Base-by-base conservation (phyloP, 2,329 filamentous ascomycete species). In the Fusarium foetens region DNA sequence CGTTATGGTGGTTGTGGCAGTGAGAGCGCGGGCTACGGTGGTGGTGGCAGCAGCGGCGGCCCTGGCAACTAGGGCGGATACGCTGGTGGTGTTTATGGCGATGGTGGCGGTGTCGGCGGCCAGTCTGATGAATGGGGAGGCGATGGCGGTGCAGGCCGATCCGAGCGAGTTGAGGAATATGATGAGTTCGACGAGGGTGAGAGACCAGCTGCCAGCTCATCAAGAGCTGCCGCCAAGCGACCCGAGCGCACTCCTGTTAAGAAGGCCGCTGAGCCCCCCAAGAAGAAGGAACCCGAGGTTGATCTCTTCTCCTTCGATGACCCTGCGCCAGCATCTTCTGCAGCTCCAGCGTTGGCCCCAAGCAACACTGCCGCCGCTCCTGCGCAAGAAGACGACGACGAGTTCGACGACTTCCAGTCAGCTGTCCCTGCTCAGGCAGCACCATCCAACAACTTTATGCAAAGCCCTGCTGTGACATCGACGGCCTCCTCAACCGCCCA, bases 401-500 rank as follows among this genome's bases (percentile, higher is more conserved):
- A 98, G 71, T 98, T 98, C 78, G 96, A 98, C 79, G 96, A 99
- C 79, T 98, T 98, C 86, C 94, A 97, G 81, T 97, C 94, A 25
- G 95, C 95, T 19, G 85, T 92, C 6, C 89, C 92, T 7, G 84
- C 89, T 31, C 81, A 82, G n/a, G 79, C 86, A 16, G 80, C 86
- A 72, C 74, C 84, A 78, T 77, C 82, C 25, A 74, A 66, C 54
- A 77, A 68, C 14, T 75, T 79, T 58, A 72, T 75, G 16, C 80
- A 82, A 84, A 76, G 87, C 77, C 63, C 88, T 21, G 82, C 86
- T 4, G 80, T 87, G 69, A 82, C 85, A 60, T 86, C 87, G 21
- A 84, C 86, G 10, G 87, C 86, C 9, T 85, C 90, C 2, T 84
- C 85, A 4, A 88, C 86, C 14, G 85, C 88, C 16, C 93, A 93